Percentiles rank a stretch among this genome's conserved stretches.
Evolutionary conservation across 2,329 filamentous ascomycete species (phyloP).

Genomic region (Proliferodiscus dingleyae): DNA sequence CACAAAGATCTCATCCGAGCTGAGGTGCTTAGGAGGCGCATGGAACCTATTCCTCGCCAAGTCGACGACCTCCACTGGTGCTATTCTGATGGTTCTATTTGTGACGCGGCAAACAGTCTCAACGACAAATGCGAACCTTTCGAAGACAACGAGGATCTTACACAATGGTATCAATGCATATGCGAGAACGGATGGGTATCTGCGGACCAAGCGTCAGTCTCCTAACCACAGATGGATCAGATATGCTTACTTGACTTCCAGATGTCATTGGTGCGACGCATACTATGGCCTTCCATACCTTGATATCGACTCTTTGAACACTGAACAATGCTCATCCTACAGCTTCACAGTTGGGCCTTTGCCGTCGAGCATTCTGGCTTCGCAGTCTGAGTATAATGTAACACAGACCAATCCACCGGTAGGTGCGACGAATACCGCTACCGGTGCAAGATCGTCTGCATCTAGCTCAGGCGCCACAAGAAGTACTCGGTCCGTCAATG

Average conservation of each 20-base stretch:
- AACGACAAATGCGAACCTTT: conserved; percentile 6
- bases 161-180: conserved; percentile 11
- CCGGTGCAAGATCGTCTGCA: too few relatives aligned
- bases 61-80: conserved; percentile 2
- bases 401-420: too few relatives aligned
- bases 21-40: neutral
- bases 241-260: neutral
- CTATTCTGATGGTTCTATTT: conserved; percentile 8
- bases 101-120: conserved; percentile 3
- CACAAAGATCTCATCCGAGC: neutral
- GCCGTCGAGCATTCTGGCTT: neutral
- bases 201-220: conserved; percentile 6
- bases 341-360: neutral
- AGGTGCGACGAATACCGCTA: too few relatives aligned
- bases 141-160: conserved; percentile 3
- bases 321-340: neutral
- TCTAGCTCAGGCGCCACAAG: too few relatives aligned
- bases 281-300: conserved; percentile 2
- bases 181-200: conserved; percentile 12
- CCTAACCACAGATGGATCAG: neutral
- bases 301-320: neutral
- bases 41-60: neutral
- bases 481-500: too few relatives aligned
- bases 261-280: conserved; percentile 11
- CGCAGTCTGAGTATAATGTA: too few relatives aligned